Conservation (phyloP, 2,329 filamentous ascomycete species). For the Fusarium hainanense region DNA sequence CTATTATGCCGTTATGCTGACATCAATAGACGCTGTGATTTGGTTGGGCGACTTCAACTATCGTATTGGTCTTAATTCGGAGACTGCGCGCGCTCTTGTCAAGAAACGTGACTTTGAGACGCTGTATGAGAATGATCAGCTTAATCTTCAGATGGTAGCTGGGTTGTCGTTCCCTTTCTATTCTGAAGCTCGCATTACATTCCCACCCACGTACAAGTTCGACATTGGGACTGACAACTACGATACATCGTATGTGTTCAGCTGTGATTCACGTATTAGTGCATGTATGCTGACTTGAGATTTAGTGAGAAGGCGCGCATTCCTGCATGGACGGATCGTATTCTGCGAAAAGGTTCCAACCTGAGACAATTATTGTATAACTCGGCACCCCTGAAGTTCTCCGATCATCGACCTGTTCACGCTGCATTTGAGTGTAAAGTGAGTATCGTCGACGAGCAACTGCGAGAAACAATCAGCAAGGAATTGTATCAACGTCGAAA, state of each 20-base stretch:
- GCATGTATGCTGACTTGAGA: slow-evolving; percentile 27
- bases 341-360: slow-evolving; percentile 86
- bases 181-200: slow-evolving; percentile 87
- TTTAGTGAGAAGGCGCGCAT: slow-evolving; percentile 88
- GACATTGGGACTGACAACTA: slow-evolving; percentile 89
- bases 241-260: slow-evolving; percentile 79
- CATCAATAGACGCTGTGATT: slow-evolving; percentile 73
- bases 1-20: slow-evolving; percentile 23
- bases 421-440: slow-evolving; percentile 88
- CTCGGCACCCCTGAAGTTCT: slow-evolving; percentile 85
- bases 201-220: slow-evolving; percentile 95
- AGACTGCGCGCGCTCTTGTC: slow-evolving; percentile 80
- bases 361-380: slow-evolving; percentile 86
- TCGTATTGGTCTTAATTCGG: slow-evolving; percentile 85
- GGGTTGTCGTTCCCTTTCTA: slow-evolving; percentile 92
- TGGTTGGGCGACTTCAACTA: slow-evolving; percentile 99
- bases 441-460: slow-evolving; percentile 79
- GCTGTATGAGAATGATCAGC: slow-evolving; percentile 91
- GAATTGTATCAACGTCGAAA: slow-evolving; percentile 79
- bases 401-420: slow-evolving; percentile 96
- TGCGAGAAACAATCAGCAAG: slow-evolving; percentile 77
- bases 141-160: slow-evolving; percentile 96
- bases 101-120: slow-evolving; percentile 77
- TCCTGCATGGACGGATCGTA: slow-evolving; percentile 96
- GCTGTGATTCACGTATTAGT: neutral